Percentiles rank a stretch among this genome's conserved stretches.
phyloP scores from a whole-genome alignment of 345 rosid species.

The Hibiscus mutabilis region DNA sequence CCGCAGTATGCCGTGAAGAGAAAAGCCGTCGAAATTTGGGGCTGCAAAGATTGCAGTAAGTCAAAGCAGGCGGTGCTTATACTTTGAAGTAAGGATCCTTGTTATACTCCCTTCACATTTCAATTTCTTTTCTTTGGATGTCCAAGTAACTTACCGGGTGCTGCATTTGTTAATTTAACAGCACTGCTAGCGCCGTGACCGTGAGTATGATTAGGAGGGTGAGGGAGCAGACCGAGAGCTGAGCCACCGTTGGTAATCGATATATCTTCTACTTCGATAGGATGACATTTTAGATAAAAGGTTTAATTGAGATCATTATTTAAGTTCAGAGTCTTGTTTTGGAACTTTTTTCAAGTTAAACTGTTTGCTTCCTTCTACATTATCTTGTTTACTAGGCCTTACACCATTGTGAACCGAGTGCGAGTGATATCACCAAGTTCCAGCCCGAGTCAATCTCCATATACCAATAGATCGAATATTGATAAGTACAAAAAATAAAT shows the following conservation, averaged over 20 bases:
- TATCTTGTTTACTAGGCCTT: no score
- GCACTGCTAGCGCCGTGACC: constrained; percentile 84
- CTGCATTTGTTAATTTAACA: constrained; percentile 19
- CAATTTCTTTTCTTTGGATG: not conserved
- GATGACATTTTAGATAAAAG: no score
- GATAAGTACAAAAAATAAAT: no score
- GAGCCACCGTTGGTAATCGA: constrained; percentile 1
- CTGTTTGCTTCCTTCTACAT: no score
- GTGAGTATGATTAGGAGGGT: constrained; percentile 87
- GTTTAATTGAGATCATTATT: no score
- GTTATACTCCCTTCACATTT: not conserved
- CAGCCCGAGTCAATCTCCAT: not conserved
- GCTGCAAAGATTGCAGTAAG: constrained; percentile 97
- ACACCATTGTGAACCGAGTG: no score
- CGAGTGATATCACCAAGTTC: not conserved
- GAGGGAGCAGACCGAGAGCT: constrained; percentile 92
- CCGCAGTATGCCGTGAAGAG: constrained; percentile 86
- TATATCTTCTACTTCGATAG: not conserved
- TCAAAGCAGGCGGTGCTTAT: constrained; percentile 94
- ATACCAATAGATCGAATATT: no score
- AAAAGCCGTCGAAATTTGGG: constrained; percentile 94
- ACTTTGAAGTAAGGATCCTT: constrained; percentile 61
- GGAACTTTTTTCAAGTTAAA: no score
- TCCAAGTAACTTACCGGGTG: not conserved
- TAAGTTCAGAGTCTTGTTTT: no score